A percentile compares a stretch with the other conserved stretches of the same genome.
phyloP scores from a whole-genome alignment of 345 rosid species.

The Toxicodendron radicans region DNA sequence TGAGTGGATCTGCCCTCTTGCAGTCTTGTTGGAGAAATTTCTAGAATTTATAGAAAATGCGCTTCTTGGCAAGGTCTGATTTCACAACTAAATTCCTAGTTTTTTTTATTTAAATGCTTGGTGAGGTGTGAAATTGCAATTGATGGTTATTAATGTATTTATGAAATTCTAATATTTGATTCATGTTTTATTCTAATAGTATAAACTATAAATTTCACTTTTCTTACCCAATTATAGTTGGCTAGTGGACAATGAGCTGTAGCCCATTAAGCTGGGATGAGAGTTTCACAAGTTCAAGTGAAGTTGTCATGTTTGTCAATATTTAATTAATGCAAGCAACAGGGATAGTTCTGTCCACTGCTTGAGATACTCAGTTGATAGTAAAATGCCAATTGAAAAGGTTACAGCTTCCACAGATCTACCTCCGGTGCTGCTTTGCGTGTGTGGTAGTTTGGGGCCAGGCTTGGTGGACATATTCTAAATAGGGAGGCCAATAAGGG shows the following conservation, averaged over 20 bases:
- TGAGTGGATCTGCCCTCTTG: slow-evolving; percentile 56
- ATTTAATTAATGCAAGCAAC: background rate
- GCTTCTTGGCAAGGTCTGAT: slow-evolving; percentile 67
- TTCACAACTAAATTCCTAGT: slow-evolving; percentile 13
- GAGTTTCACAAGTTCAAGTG: background rate
- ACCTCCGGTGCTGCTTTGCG: no score
- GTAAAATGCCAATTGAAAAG: background rate
- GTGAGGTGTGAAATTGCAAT: background rate
- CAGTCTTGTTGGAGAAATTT: slow-evolving; percentile 46
- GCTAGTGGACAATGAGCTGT: background rate
- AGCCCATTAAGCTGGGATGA: background rate
- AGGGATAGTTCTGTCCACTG: no score
- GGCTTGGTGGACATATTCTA: background rate
- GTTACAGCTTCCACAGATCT: no score
- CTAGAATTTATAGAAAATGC: slow-evolving; percentile 63
- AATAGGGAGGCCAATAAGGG: background rate
- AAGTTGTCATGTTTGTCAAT: background rate
- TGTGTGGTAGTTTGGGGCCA: background rate
- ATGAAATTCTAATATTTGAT: background rate
- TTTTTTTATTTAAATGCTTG: background rate
- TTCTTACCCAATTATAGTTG: background rate
- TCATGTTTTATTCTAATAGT: background rate
- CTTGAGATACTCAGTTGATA: background rate
- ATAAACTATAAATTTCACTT: background rate
- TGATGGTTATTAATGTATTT: background rate